Base-by-base conservation (phyloP, 2,329 filamentous ascomycete species). In the Alternaria novae-zelandiae region DNA sequence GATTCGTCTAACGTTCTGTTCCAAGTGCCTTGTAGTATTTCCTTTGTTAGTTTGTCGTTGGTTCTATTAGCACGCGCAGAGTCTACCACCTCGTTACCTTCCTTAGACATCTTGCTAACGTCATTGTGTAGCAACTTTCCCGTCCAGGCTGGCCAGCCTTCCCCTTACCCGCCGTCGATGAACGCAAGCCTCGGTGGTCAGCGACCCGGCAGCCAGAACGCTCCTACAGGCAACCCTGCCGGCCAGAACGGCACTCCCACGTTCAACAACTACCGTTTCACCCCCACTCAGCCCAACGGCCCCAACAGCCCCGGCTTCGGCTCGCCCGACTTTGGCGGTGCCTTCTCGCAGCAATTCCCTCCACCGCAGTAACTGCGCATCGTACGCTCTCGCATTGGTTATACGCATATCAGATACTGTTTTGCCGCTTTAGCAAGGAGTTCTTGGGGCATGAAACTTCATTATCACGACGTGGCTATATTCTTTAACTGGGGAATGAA, bases 1-100 rank as follows among this genome's bases (percentile, higher is more conserved):
- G 68, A 70, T 69, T 56, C 44, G 60, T 76, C 70, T 69, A 61
- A 63, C 59, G 54, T 63, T 67, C 54, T 66, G 54, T 50, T 64
- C 57, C 21, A 46, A 53, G 61, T 64, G 61, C 61, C 54, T 64
- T 47, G 5, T 61, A 64, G 47, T 41, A 8, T 54, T 23, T 61
- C 12, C n/a, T 55, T 63, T 41, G 54, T 28, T 36, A 45, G 60
- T 51, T 36, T 61, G 28, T 60, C 20, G 21, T 26, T 20, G 26
- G 43, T 54, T 50, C 57, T 49, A 30, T 57, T 51, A 32, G 53
- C 32, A 36, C 49, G 49, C 30, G 32, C 21, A 45, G 53, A 59
- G 55, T 54, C 57, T 32, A 36, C 55, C 30, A 45, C 54, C 43
- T 58, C 41, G 21, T 17, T 23, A n/a, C n/a, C 3, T 7, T 58